Percentiles rank a stretch among this genome's conserved stretches.
Conservation (phyloP, 148 eudicot genomes). For the Rhododendron mucronatum region DNA sequence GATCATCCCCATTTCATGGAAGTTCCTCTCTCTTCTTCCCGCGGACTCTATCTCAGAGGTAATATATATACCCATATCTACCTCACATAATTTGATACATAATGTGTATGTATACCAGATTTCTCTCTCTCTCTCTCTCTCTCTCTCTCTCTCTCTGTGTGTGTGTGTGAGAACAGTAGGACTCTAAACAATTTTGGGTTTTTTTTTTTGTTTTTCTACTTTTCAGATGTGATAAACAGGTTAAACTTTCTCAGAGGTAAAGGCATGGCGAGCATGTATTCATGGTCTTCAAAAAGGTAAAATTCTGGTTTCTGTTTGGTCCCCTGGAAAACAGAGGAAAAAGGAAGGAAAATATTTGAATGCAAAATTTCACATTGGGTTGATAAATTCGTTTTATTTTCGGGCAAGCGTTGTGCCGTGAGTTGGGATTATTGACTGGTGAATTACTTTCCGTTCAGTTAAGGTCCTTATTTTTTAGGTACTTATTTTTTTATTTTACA, state of each 20-base stretch:
- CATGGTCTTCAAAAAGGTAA: constrained; percentile 32
- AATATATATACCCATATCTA: neutral
- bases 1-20: constrained; percentile 45
- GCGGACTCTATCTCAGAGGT: constrained; percentile 39
- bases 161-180: no score
- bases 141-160: no score
- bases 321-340: neutral
- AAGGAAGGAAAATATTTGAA: neutral
- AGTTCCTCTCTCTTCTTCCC: constrained; percentile 35
- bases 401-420: no score
- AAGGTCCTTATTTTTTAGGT: no score
- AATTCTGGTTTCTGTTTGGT: neutral
- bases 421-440: no score
- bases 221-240: constrained; percentile 21
- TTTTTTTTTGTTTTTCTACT: neutral
- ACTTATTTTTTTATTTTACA: no score
- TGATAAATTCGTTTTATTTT: no score
- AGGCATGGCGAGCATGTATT: constrained; percentile 29
- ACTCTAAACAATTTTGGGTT: neutral
- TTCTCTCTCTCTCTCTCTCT: no score
- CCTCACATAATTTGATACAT: neutral
- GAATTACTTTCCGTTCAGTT: neutral
- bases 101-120: neutral
- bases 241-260: constrained; percentile 25
- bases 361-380: neutral